Evolutionary conservation across 495 filamentous ascomycete species (phyloP).

Genomic region (Talaromyces proteolyticus): DNA sequence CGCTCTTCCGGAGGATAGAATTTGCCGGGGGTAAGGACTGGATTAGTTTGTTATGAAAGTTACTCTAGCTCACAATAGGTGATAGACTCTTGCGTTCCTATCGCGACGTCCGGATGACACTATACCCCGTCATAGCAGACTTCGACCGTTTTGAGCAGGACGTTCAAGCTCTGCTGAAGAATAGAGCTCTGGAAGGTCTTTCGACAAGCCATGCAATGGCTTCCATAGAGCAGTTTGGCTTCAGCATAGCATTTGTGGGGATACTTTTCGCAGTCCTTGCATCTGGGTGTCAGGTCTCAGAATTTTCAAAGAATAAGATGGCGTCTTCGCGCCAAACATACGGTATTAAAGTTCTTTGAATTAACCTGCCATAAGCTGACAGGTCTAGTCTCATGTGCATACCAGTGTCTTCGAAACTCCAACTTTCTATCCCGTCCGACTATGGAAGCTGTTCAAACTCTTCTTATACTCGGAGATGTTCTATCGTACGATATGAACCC

Average conservation of each 20-base stretch:
- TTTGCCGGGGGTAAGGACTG: constrained; percentile 44
- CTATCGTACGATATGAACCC: constrained; percentile 62
- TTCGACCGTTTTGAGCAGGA: constrained; percentile 57
- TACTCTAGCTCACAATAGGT: background rate
- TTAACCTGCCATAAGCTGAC: background rate
- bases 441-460: constrained; percentile 51
- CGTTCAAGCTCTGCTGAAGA: constrained; percentile 54
- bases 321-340: constrained; percentile 56
- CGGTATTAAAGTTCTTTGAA: constrained; percentile 21
- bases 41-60: background rate
- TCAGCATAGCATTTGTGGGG: constrained; percentile 60
- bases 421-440: constrained; percentile 56
- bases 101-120: constrained; percentile 59
- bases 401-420: constrained; percentile 56
- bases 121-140: constrained; percentile 63
- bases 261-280: constrained; percentile 75
- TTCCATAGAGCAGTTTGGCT: constrained; percentile 40
- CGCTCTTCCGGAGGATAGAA: constrained; percentile 55
- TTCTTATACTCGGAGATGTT: constrained; percentile 54
- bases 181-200: constrained; percentile 42
- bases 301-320: constrained; percentile 53
- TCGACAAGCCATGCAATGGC: background rate
- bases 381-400: constrained; percentile 50
- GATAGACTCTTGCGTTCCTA: constrained; percentile 55
- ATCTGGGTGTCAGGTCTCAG: constrained; percentile 75